These are phyloP conservation scores for Cladosporium halotolerans DNA, from an alignment of 2,329 filamentous ascomycete species.

Conservation along the genomic window DNA sequence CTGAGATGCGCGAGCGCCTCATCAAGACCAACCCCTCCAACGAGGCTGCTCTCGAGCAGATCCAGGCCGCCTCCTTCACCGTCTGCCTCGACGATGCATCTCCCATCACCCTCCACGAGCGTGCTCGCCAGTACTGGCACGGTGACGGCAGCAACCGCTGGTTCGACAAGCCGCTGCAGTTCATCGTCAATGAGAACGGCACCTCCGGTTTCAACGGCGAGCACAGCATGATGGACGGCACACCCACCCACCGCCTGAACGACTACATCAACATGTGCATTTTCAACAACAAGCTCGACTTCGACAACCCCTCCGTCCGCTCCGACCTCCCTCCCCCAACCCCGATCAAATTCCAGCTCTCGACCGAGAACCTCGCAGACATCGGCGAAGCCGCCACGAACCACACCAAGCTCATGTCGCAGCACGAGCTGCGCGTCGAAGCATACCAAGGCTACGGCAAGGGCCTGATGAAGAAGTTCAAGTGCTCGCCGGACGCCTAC, in stretches of 20 bases:
- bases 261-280: conserved; percentile 90
- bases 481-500: conserved; percentile 93
- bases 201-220: conserved; percentile 97
- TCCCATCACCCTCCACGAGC: conserved; percentile 90
- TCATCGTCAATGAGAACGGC: conserved; percentile 97
- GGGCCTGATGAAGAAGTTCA: conserved; percentile 98
- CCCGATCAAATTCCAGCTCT: conserved; percentile 71
- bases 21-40: conserved; percentile 74
- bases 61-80: conserved; percentile 85
- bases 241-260: conserved; percentile 91
- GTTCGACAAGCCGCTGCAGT: conserved; percentile 97
- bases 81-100: conserved; percentile 88
- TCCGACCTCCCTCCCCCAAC: conserved; percentile 78
- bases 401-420: conserved; percentile 73
- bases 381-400: conserved; percentile 72
- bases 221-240: conserved; percentile 99
- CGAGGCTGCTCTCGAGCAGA: conserved; percentile 66
- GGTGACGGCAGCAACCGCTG: conserved; percentile 92
- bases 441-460: conserved; percentile 98
- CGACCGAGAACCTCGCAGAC: conserved; percentile 64
- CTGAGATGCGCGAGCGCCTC: conserved; percentile 69
- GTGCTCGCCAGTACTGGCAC: conserved; percentile 95
- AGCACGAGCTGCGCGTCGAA: conserved; percentile 88
- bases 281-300: conserved; percentile 89
- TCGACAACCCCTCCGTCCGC: conserved; percentile 69